Percentiles rank a stretch among this genome's conserved stretches.
Evolutionary conservation across 2,329 filamentous ascomycete species (phyloP).

Genomic region (Penicillium sumatraense): DNA sequence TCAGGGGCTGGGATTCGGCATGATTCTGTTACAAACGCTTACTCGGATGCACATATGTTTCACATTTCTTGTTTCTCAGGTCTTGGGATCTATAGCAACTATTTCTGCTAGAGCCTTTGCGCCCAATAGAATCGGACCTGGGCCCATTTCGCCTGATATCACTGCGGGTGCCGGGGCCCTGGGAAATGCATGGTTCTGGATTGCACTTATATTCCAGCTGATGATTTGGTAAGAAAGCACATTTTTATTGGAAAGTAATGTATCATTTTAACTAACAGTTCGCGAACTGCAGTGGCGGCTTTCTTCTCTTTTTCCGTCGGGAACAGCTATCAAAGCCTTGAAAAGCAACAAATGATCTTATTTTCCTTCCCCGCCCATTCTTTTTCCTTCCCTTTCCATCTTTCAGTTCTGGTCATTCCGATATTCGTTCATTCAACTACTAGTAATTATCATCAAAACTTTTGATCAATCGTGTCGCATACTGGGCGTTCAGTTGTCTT

Average conservation of each 20-base stretch:
- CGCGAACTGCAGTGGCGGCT: slow-evolving; percentile 37
- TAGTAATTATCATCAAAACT: slow-evolving; percentile 14
- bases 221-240: slow-evolving; percentile 63
- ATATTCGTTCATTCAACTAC: too few species aligned
- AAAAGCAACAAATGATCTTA: background rate
- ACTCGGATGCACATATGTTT: slow-evolving; percentile 69
- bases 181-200: slow-evolving; percentile 63
- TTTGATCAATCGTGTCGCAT: background rate
- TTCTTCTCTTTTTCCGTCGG: slow-evolving; percentile 50
- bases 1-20: slow-evolving; percentile 69
- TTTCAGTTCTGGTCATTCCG: background rate
- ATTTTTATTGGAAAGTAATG: too few species aligned
- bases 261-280: background rate
- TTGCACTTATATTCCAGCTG: slow-evolving; percentile 62
- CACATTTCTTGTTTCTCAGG: slow-evolving; percentile 63
- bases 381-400: background rate
- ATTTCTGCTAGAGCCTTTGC: slow-evolving; percentile 65
- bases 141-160: slow-evolving; percentile 66
- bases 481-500: background rate
- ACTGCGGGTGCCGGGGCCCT: slow-evolving; percentile 53
- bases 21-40: slow-evolving; percentile 69
- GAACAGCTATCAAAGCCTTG: slow-evolving; percentile 50
- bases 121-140: slow-evolving; percentile 65
- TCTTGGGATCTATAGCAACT: slow-evolving; percentile 65
- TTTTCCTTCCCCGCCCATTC: background rate